Evolutionary conservation across 768 basidiomycete species (phyloP).

Genomic region (Strobilomyces dryophilus): DNA sequence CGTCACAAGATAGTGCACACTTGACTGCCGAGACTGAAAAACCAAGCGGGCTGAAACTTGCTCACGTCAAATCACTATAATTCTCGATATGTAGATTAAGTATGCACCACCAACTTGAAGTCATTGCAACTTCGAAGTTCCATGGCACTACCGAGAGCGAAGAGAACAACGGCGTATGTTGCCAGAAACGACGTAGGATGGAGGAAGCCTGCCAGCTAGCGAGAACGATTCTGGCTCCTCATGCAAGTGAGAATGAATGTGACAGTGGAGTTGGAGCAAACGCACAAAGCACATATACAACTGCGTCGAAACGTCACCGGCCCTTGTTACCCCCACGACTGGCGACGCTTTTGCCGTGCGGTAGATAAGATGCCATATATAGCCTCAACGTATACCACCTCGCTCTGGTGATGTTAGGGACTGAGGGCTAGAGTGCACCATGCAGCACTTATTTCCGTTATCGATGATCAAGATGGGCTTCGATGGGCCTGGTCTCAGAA

Average conservation of each 20-base stretch:
- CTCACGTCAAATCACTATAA: no score
- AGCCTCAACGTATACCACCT: not conserved
- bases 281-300: not conserved
- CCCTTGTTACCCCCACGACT: slow-evolving; percentile 6
- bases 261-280: not conserved
- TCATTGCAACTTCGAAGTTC: not conserved
- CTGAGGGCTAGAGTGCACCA: slow-evolving; percentile 4
- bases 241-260: not conserved
- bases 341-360: not conserved
- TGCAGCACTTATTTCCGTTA: slow-evolving; percentile 27
- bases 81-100: no score
- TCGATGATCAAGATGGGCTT: slow-evolving; percentile 7
- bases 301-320: not conserved
- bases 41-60: no score
- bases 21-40: not conserved
- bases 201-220: no score
- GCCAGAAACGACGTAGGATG: not conserved
- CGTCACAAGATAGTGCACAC: not conserved
- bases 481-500: not conserved
- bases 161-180: not conserved
- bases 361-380: not conserved
- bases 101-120: not conserved
- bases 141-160: not conserved
- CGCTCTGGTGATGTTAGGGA: not conserved
- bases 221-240: no score